Evolutionary conservation across 352 stramenopile genomes (phyloP).

Genomic region (Phytophthora quininea): DNA sequence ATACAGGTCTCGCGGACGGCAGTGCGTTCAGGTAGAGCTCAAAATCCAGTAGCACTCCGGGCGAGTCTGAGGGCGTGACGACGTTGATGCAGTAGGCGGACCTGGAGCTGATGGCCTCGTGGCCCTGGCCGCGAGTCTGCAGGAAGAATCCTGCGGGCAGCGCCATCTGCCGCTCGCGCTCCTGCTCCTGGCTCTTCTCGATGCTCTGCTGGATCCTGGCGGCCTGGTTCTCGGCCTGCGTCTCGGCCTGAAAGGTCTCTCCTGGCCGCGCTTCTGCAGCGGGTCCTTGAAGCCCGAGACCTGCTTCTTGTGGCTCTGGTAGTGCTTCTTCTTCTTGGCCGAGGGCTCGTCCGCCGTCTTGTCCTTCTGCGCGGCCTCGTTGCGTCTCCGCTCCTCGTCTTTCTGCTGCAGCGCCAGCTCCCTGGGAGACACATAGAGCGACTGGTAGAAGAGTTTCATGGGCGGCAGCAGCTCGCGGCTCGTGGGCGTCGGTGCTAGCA

Average conservation of each 20-base stretch:
- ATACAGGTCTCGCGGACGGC: constrained; percentile 66
- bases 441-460: constrained; percentile 80
- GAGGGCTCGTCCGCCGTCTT: constrained; percentile 20
- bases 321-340: constrained; percentile 1
- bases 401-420: constrained; percentile 59
- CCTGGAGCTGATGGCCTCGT: constrained; percentile 63
- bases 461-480: constrained; percentile 59
- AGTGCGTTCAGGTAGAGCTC: constrained; percentile 77
- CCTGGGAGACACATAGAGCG: constrained; percentile 69
- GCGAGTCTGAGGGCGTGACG: constrained; percentile 61
- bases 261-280: not conserved
- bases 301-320: constrained; percentile 3
- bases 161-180: constrained; percentile 33
- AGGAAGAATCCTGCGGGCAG: constrained; percentile 71
- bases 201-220: constrained; percentile 8
- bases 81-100: constrained; percentile 84
- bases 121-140: constrained; percentile 72
- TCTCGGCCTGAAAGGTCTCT: constrained; percentile 27
- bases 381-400: constrained; percentile 39
- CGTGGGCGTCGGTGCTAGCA: constrained; percentile 40
- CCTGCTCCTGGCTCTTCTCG: constrained; percentile 18
- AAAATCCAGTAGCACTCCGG: constrained; percentile 68
- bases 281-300: constrained; percentile 21
- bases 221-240: constrained; percentile 18
- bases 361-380: constrained; percentile 37